Base-by-base conservation (phyloP, 495 filamentous ascomycete genomes). In the Daldinia decipiens region DNA sequence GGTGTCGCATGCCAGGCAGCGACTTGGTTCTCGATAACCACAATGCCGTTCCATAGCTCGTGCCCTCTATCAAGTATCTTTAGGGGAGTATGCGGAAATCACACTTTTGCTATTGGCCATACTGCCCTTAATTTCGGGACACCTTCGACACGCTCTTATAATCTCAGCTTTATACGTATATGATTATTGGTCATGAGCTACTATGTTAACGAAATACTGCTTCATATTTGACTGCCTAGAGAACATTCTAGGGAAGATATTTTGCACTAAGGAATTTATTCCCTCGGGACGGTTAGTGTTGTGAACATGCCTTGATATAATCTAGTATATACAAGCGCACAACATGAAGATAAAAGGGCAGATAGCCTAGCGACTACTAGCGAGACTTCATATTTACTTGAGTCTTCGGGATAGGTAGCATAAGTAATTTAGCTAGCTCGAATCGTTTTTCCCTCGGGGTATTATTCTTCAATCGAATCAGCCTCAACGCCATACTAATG, bases 401-500 rank as follows among this genome's bases (percentile, higher is more conserved):
- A 45, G n/a, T 13, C 34, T 13, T 13, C 34, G 17, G n/a, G 32
- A 34, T 24, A 47, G 43, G 43, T 21, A 21, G 43, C 9, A 24
- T 24, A 47, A 47, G 19, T 21, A 47, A 66, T 34, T 53, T 24
- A 67, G 62, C 31, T 47, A 47, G 43, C 8, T 24, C 19, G 19
- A 47, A 47, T 6, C 43, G 9, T 12, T 51, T 51, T 39, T 38
- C 17, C 29, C 43, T 68, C 39, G 21, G 31, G 68, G 63, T 62
- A 65, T 63, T 55, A 52, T 29, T 64, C 19, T 19, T 62, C 21
- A 43, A 56, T 57, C 19, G 43, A 72, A 64, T 43, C 54, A 67
- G 39, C 63, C 69, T 39, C 52, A 67, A 72, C 59, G 45, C 63
- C 68, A 56, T 62, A 26, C 32, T n/a, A 52, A 53, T 53, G 50